Conservation (phyloP, 2,329 filamentous ascomycete species). For the Neurospora crassa region DNA sequence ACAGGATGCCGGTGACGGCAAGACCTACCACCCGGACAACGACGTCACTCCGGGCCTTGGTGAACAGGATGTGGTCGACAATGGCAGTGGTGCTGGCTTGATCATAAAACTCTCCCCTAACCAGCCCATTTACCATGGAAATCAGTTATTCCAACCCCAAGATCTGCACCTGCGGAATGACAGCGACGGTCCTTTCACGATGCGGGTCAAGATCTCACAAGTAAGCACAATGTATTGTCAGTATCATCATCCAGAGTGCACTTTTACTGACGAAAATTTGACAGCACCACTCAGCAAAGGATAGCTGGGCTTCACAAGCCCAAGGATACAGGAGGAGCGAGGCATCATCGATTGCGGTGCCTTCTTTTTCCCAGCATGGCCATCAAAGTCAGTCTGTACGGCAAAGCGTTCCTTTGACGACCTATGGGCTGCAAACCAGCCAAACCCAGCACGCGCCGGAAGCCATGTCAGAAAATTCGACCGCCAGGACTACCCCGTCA, state of each 20-base stretch:
- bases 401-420: neutral
- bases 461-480: neutral
- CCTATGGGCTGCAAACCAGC: neutral
- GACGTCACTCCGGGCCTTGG: neutral
- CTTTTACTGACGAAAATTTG: neutral
- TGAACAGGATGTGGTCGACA: neutral
- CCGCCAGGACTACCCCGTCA: neutral
- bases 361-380: slow-evolving; percentile 24
- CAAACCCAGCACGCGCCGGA: neutral
- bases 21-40: neutral
- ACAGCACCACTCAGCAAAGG: neutral
- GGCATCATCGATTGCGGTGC: slow-evolving; percentile 30
- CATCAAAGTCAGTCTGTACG: neutral
- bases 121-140: slow-evolving; percentile 2
- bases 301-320: slow-evolving; percentile 9
- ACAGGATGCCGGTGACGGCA: neutral
- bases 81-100: neutral
- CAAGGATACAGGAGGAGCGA: slow-evolving; percentile 27
- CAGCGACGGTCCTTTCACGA: slow-evolving; percentile 10
- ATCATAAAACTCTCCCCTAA: neutral
- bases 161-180: slow-evolving; percentile 20
- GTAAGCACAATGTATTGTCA: neutral
- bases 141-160: neutral
- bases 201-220: neutral
- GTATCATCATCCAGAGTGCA: neutral